phyloP scores from a whole-genome alignment of 495 filamentous ascomycete species.

The Penicillium herquei region DNA sequence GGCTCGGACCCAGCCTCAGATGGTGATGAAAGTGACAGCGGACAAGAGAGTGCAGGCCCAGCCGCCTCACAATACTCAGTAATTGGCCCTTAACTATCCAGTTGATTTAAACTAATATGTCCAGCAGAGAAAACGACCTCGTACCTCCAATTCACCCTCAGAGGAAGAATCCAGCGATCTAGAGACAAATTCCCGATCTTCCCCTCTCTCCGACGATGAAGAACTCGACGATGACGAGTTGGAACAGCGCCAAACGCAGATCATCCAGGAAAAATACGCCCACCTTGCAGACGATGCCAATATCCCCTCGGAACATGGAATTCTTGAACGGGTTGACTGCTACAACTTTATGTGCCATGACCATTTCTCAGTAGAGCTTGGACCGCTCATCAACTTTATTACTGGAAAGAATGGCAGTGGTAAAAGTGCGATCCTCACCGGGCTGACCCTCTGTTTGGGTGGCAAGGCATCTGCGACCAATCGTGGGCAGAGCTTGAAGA shows the following conservation, averaged over 20 bases:
- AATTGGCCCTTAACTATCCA: conserved; percentile 10
- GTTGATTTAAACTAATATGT: conserved; percentile 13
- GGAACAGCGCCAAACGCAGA: conserved; percentile 70
- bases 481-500: conserved; percentile 85
- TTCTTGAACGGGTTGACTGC: conserved; percentile 79
- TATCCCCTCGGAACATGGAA: conserved; percentile 73
- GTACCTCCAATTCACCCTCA: conserved; percentile 25
- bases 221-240: conserved; percentile 46
- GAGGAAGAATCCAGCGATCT: conserved; percentile 31
- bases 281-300: conserved; percentile 60
- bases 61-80: conserved; percentile 46
- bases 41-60: conserved; percentile 39
- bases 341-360: conserved; percentile 95
- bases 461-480: conserved; percentile 96
- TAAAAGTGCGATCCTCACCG: conserved; percentile 97
- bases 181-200: conserved; percentile 16
- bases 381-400: conserved; percentile 95
- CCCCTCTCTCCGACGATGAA: conserved; percentile 36
- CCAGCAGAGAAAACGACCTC: conserved; percentile 39
- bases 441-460: conserved; percentile 88
- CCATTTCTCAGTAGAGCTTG: conserved; percentile 74
- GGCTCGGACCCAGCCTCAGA: conserved; percentile 51
- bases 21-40: conserved; percentile 32
- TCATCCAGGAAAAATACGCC: conserved; percentile 57
- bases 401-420: conserved; percentile 97